These are phyloP conservation scores for Epichloe sibirici DNA, from an alignment of 2,329 filamentous ascomycete species.

Conservation along the genomic window DNA sequence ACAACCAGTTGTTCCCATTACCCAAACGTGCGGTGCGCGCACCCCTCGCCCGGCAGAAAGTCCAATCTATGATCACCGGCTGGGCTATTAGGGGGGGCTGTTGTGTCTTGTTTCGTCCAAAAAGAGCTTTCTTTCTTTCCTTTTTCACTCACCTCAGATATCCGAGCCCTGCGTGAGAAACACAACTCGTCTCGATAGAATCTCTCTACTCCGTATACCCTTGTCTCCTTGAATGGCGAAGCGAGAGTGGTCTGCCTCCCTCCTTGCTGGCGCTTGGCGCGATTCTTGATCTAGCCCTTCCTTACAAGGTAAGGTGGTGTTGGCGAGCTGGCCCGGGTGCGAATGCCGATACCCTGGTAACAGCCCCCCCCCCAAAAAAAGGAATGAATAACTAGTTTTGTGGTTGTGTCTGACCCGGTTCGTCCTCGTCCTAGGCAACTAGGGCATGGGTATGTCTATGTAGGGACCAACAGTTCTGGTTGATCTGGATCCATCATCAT, in stretches of 20 bases:
- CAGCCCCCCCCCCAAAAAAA: background rate
- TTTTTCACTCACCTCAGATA: too few species aligned
- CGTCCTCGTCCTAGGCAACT: background rate
- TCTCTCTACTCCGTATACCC: background rate
- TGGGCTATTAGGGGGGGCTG: too few species aligned
- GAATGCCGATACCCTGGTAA: background rate
- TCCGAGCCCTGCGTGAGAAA: background rate
- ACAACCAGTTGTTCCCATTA: too few species aligned
- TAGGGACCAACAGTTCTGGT: background rate
- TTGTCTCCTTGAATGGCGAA: background rate
- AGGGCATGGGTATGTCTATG: background rate
- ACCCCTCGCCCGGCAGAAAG: too few species aligned
- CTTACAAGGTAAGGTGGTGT: constrained; percentile 2
- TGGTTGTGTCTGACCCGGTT: constrained; percentile 2
- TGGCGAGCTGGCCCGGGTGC: constrained; percentile 1
- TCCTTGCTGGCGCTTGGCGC: constrained; percentile 8
- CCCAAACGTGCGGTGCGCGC: too few species aligned
- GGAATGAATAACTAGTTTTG: background rate
- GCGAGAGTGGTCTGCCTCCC: constrained; percentile 3
- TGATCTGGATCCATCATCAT: background rate
- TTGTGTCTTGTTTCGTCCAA: too few species aligned
- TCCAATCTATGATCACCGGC: too few species aligned
- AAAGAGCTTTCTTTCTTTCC: too few species aligned
- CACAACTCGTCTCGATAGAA: too few species aligned
- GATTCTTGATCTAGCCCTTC: constrained; percentile 7